These are phyloP conservation scores for Xylaria sp. DNA, from an alignment of 2,329 filamentous ascomycete genomes.

Conservation along the genomic window DNA sequence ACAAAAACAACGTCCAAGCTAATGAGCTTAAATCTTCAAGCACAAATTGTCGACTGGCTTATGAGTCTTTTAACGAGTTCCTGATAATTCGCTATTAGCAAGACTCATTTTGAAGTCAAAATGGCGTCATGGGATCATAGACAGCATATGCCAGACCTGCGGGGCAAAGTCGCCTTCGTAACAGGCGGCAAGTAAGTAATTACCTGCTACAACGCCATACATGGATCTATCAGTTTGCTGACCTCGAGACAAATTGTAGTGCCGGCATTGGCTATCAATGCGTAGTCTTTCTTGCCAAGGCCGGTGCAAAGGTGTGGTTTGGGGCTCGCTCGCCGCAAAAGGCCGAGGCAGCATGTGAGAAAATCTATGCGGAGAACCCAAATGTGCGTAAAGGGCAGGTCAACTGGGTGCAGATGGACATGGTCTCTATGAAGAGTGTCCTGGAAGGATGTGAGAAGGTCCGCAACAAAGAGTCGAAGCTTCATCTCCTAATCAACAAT, in stretches of 20 bases:
- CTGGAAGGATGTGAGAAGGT: conserved; percentile 8
- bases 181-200: conserved; percentile 24
- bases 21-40: not conserved
- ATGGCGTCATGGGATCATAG: conserved; percentile 26
- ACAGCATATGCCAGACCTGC: conserved; percentile 22
- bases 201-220: not conserved
- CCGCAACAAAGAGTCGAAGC: not conserved
- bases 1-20: not conserved
- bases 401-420: conserved; percentile 22
- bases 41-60: not conserved
- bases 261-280: conserved; percentile 20
- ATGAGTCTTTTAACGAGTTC: not conserved
- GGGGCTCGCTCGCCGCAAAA: conserved; percentile 15
- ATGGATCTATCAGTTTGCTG: not conserved
- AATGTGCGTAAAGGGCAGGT: conserved; percentile 12
- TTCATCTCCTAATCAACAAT: conserved; percentile 21
- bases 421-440: conserved; percentile 18
- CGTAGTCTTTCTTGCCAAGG: conserved; percentile 22
- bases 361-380: conserved; percentile 19
- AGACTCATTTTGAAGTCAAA: not conserved
- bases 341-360: conserved; percentile 18
- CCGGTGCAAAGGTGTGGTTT: conserved; percentile 24
- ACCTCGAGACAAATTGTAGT: not conserved
- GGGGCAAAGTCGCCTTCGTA: conserved; percentile 12
- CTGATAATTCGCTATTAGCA: not conserved